phyloP scores from a whole-genome alignment of 2,329 filamentous ascomycete genomes.

The Paracamarosporium sp. region DNA sequence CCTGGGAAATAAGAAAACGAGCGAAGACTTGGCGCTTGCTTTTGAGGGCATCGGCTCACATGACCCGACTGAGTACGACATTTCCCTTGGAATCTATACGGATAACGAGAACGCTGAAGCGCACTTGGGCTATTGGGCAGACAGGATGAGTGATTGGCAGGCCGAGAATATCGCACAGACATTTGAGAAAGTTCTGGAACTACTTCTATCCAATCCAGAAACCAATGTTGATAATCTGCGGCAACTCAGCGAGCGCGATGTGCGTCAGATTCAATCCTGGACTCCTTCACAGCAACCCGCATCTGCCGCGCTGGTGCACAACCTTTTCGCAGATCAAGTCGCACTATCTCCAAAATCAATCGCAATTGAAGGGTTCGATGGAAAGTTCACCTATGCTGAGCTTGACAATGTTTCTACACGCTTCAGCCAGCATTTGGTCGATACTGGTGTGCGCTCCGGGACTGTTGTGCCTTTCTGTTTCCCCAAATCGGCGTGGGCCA shows the following conservation, averaged over 20 bases:
- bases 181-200: not conserved
- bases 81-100: not conserved
- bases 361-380: not conserved
- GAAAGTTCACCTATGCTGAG: not conserved
- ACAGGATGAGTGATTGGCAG: not conserved
- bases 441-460: not conserved
- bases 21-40: not conserved
- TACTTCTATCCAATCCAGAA: not conserved
- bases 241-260: not conserved
- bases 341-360: not conserved
- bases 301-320: not conserved
- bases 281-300: not conserved
- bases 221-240: not conserved
- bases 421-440: not conserved
- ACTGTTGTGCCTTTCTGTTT: slow-evolving; percentile 8
- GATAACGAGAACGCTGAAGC: not conserved
- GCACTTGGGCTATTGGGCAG: not conserved
- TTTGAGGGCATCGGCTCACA: not conserved
- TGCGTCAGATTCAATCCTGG: not conserved
- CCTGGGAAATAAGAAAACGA: not conserved
- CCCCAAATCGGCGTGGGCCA: slow-evolving; percentile 26
- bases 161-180: not conserved
- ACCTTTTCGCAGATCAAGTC: not conserved
- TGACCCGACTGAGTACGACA: not conserved
- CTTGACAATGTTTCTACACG: not conserved